phyloP scores from a whole-genome alignment of 352 stramenopile species.

The Pythium rishiriense region DNA sequence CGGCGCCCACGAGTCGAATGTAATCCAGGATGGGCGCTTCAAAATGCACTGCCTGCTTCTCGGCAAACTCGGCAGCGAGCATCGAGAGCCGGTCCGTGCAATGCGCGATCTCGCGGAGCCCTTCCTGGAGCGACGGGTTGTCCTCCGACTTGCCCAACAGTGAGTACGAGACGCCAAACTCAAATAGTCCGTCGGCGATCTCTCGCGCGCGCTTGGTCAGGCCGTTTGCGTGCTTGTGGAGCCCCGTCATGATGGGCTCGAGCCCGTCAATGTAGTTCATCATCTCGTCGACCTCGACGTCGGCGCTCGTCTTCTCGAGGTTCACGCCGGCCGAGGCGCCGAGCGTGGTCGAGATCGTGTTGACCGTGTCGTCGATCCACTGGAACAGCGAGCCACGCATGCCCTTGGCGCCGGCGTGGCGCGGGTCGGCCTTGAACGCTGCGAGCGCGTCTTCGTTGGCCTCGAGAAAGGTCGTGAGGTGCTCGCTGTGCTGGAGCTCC shows the following conservation, averaged over 20 bases:
- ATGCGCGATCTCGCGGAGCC: conserved; percentile 90
- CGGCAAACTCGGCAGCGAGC: conserved; percentile 91
- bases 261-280: conserved; percentile 95
- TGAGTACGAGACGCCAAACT: conserved; percentile 96
- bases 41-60: conserved; percentile 92
- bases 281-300: conserved; percentile 96
- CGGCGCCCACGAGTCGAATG: conserved; percentile 94
- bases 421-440: conserved; percentile 65
- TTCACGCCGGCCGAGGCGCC: conserved; percentile 41
- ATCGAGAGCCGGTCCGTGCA: conserved; percentile 92
- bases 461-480: conserved; percentile 85
- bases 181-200: conserved; percentile 95
- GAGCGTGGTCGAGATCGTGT: conserved; percentile 78
- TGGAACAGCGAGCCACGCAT: conserved; percentile 75
- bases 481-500: conserved; percentile 82
- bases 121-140: conserved; percentile 90
- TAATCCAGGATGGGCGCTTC: conserved; percentile 97
- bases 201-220: conserved; percentile 94
- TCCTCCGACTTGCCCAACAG: conserved; percentile 94
- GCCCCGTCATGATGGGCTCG: conserved; percentile 94
- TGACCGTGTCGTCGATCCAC: conserved; percentile 87
- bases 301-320: conserved; percentile 86
- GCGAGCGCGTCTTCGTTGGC: conserved; percentile 70
- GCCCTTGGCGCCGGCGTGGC: conserved; percentile 48
- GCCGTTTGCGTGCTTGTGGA: conserved; percentile 93